These are phyloP conservation scores for Aspergillus quadrilineatus DNA, from an alignment of 2,329 filamentous ascomycete species.

Conservation along the genomic window DNA sequence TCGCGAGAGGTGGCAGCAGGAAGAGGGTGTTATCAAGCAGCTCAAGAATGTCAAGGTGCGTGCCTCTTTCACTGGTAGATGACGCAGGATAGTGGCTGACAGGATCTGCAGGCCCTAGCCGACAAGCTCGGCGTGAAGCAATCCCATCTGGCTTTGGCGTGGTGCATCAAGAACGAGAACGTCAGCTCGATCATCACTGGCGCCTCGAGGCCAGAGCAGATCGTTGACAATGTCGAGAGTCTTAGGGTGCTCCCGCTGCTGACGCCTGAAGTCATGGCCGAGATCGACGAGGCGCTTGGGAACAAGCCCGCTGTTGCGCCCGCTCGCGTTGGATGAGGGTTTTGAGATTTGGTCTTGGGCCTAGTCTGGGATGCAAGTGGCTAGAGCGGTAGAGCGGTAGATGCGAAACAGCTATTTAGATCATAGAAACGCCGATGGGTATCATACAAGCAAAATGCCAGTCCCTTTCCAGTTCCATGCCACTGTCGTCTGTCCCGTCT, in stretches of 20 bases:
- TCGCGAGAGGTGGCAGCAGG: conserved; percentile 44
- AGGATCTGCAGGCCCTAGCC: conserved; percentile 18
- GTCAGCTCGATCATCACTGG: conserved; percentile 48
- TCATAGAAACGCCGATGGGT: no score
- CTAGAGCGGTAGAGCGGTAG: background rate
- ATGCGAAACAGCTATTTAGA: background rate
- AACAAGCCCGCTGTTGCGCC: conserved; percentile 31
- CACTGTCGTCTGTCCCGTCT: no score
- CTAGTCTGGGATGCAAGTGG: no score
- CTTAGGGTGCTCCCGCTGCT: conserved; percentile 47
- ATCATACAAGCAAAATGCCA: no score
- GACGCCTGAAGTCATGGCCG: conserved; percentile 45
- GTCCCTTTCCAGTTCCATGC: no score
- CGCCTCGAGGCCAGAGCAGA: conserved; percentile 45
- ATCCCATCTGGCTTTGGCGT: conserved; percentile 59
- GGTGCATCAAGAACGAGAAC: conserved; percentile 59
- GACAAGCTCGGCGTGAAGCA: conserved; percentile 52
- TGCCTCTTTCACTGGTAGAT: background rate
- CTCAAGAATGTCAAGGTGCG: conserved; percentile 50
- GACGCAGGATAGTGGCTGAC: background rate
- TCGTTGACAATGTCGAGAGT: conserved; percentile 47
- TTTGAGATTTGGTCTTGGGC: background rate
- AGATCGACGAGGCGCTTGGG: conserved; percentile 44
- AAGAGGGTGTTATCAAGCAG: conserved; percentile 54
- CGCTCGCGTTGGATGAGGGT: conserved; percentile 15